These are phyloP conservation scores for Theobroma grandiflorum DNA, from an alignment of 441 rosid species.

Conservation along the genomic window DNA sequence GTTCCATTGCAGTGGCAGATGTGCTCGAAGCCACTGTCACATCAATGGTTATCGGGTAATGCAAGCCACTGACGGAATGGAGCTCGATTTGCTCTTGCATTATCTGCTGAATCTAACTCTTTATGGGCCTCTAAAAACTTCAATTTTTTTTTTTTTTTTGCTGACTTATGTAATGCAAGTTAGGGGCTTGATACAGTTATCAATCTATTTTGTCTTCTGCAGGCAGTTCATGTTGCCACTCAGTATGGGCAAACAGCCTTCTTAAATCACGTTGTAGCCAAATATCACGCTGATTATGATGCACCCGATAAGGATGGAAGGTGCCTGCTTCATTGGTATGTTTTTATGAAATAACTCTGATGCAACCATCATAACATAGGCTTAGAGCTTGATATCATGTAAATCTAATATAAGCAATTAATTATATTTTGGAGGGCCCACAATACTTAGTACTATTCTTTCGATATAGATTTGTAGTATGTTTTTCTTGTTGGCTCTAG, in stretches of 20 bases:
- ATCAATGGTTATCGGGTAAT: constrained; percentile 75
- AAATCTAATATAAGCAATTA: not conserved
- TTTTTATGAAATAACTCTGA: not conserved
- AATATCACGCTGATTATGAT: constrained; percentile 75
- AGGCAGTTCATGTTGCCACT: constrained; percentile 96
- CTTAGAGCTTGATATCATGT: not conserved
- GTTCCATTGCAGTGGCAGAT: too few species aligned
- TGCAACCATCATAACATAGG: not conserved
- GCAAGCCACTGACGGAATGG: too few species aligned
- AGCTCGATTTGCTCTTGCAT: too few species aligned
- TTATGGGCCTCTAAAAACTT: not conserved
- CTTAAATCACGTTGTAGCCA: constrained; percentile 75
- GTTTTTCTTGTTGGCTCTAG: not conserved
- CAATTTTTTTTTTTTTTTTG: not conserved
- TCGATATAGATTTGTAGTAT: not conserved
- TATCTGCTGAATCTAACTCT: not conserved
- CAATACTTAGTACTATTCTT: not conserved
- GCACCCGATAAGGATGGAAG: constrained; percentile 86
- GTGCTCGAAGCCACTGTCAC: constrained; percentile 74
- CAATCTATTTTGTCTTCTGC: constrained; percentile 31
- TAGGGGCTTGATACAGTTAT: not conserved
- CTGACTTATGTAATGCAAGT: too few species aligned
- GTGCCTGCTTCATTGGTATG: constrained; percentile 96
- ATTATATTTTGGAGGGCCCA: not conserved
- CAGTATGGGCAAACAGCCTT: constrained; percentile 92